Evolutionary conservation across 2,329 filamentous ascomycete species (phyloP).

Genomic region (Aspergillus felis): DNA sequence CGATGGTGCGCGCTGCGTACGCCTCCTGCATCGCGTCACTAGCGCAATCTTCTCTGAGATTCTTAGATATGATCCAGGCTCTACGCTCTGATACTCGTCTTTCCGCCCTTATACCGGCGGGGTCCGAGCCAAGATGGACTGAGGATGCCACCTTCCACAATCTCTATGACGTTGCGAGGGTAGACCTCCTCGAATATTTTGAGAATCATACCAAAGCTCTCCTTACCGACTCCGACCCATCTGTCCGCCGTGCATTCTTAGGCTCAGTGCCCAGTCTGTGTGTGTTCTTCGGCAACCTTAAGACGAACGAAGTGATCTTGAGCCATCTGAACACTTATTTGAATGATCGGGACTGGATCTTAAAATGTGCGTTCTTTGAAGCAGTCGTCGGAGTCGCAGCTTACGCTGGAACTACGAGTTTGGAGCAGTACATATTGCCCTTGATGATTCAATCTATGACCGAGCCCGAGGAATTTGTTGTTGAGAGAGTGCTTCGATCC

Average conservation of each 20-base stretch:
- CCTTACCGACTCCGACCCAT: constrained; percentile 78
- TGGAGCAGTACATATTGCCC: constrained; percentile 94
- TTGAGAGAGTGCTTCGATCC: constrained; percentile 84
- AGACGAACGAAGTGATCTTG: constrained; percentile 91
- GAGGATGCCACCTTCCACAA: constrained; percentile 70
- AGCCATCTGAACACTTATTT: constrained; percentile 96
- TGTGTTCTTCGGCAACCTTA: constrained; percentile 88
- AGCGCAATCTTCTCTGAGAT: constrained; percentile 77
- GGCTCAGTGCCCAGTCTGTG: constrained; percentile 89
- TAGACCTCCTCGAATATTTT: constrained; percentile 77
- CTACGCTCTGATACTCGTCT: constrained; percentile 79
- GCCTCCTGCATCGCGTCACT: constrained; percentile 87
- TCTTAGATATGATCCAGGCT: constrained; percentile 87
- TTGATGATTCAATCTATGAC: constrained; percentile 93
- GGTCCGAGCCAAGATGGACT: constrained; percentile 65
- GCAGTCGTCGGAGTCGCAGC: constrained; percentile 88
- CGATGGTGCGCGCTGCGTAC: constrained; percentile 82
- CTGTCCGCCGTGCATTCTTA: constrained; percentile 85
- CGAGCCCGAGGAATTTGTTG: constrained; percentile 88
- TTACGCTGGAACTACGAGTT: constrained; percentile 80
- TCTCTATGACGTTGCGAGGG: constrained; percentile 81
- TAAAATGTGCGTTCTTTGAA: constrained; percentile 96
- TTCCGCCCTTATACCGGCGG: constrained; percentile 70
- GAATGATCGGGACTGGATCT: constrained; percentile 92
- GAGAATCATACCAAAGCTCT: constrained; percentile 85